Percentiles rank a stretch among this genome's conserved stretches.
These are phyloP conservation scores for Kickxella alabastrina DNA, from an alignment of 192 early-diverging fungal species.

Conservation along the genomic window DNA sequence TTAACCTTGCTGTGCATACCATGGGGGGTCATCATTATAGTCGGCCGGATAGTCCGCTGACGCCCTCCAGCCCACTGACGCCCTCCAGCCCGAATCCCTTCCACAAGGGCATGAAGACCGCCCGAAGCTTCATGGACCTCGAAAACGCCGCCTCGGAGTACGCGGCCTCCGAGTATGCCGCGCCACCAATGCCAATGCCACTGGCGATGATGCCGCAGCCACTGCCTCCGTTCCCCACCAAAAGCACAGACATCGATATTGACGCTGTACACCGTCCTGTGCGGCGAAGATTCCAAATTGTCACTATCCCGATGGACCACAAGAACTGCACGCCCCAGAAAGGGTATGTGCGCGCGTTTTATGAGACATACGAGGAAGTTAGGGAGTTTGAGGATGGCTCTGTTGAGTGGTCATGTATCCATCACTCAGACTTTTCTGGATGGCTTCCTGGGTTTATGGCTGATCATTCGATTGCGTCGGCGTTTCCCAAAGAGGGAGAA, in stretches of 20 bases:
- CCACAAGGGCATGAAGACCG: constrained; percentile 5
- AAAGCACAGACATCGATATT: neutral
- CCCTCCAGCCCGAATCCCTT: constrained; percentile 2
- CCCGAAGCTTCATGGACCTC: constrained; percentile 13
- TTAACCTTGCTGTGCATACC: constrained; percentile 4
- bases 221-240: neutral
- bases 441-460: constrained; percentile 43
- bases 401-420: constrained; percentile 38
- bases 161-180: neutral
- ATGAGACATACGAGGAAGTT: constrained; percentile 43
- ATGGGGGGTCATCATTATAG: neutral
- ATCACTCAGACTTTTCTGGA: constrained; percentile 44
- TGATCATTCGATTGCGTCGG: constrained; percentile 28
- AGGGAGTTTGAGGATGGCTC: constrained; percentile 30
- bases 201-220: constrained; percentile 2
- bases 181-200: constrained; percentile 2
- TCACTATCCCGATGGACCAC: constrained; percentile 27
- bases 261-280: constrained; percentile 2
- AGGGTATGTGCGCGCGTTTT: constrained; percentile 35
- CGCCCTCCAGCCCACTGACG: neutral
- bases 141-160: constrained; percentile 3
- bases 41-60: constrained; percentile 3
- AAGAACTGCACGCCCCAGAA: constrained; percentile 16
- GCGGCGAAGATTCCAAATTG: constrained; percentile 35
- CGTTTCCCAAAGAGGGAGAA: constrained; percentile 39